Base-by-base conservation (phyloP, 768 basidiomycete genomes). In the Hygrocybe coccinea region DNA sequence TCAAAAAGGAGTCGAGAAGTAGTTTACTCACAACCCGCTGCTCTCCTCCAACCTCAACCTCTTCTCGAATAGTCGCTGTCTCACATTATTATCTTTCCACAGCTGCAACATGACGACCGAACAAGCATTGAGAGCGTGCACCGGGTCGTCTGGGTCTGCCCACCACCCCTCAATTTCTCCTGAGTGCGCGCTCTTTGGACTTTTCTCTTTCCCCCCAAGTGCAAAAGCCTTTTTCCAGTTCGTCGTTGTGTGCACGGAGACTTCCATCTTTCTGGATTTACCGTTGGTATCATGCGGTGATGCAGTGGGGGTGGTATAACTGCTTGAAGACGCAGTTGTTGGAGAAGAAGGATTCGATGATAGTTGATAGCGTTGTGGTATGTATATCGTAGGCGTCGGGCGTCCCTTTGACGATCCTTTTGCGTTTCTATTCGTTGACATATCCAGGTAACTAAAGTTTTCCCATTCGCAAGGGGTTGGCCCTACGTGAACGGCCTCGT, bases 111-210 rank as follows among this genome's bases (percentile, higher is more conserved):
- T 92, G 44, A 77, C 76, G 55, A 78, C 76, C 9, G 81, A 79
- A 65, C 79, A 85, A 14, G 79, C 77, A 63, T 85, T 76, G 22
- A 91, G 72, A 50, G 80, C 68, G 67, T 91, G 89, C 47, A 88
- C 86, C 37, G 88, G 89, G 68, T 91, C 88, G 5, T 83, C 79
- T 24, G 87, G 89, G 71, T 92, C 87, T 69, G 88, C 87, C 87
- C 87, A 89, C 88, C 88, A 90, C 33, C 86, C 86, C 63, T 80
- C 80, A 50, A 89, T 80, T 70, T 87, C 85, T 52, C 84, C 82
- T 25, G 86, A 80, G 67, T 85, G 81, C 24, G 80, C 78, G 59
- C 79, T 83, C 74, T 86, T 87, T 6, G 85, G 85, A 63, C 82
- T 84, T 70, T 82, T 85, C 41, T 82, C 79, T 63, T 67, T 79